phyloP scores from a whole-genome alignment of 345 rosid species.

The Luvunga scandens region DNA sequence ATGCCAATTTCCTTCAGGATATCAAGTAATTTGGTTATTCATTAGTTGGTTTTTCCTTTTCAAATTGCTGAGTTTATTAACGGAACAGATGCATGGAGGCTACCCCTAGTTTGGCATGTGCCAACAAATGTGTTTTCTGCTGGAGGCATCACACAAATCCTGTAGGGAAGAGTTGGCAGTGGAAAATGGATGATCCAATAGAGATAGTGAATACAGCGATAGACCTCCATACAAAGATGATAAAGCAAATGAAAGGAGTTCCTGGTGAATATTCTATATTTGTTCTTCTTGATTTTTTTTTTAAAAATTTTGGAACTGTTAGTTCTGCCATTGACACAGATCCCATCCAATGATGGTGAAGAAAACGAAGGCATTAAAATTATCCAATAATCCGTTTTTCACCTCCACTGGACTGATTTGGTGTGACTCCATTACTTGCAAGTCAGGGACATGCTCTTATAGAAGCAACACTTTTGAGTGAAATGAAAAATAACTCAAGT shows the following conservation, averaged over 20 bases:
- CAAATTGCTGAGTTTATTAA: neutral
- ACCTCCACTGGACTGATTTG: neutral
- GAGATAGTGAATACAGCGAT: slow-evolving; percentile 83
- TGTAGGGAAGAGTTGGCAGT: slow-evolving; percentile 97
- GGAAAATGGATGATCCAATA: slow-evolving; percentile 97
- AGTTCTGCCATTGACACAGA: neutral
- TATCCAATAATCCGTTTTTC: neutral
- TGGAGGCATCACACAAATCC: slow-evolving; percentile 99
- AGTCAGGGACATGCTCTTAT: neutral
- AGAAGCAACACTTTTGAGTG: neutral
- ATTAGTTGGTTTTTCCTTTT: neutral
- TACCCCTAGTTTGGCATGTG: slow-evolving; percentile 98
- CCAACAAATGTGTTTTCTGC: slow-evolving; percentile 98
- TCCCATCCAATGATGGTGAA: neutral
- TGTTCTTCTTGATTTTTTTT: neutral
- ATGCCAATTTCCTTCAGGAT: no score
- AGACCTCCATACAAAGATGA: slow-evolving; percentile 87
- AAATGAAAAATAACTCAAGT: neutral
- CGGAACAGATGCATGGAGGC: slow-evolving; percentile 91
- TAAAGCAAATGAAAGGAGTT: slow-evolving; percentile 97
- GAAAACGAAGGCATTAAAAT: neutral
- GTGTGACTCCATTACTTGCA: neutral
- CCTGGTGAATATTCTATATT: slow-evolving; percentile 59
- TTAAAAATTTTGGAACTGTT: neutral
- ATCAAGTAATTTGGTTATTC: neutral